Base-by-base conservation (phyloP, 2,329 filamentous ascomycete species). In the Aspergillus calidoustus region DNA sequence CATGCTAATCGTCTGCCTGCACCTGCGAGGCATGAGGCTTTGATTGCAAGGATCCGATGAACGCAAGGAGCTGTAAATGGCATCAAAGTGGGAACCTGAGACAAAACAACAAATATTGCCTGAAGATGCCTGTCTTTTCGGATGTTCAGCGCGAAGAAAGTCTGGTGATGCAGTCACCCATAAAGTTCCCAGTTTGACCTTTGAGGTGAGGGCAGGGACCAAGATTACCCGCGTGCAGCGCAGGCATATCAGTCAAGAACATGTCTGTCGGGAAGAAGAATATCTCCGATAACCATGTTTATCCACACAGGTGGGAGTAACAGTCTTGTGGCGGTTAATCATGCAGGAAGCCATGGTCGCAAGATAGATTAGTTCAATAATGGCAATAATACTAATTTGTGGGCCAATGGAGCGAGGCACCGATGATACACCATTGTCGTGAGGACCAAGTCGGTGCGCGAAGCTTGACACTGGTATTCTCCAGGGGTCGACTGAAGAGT, bases 11-110 rank as follows among this genome's bases (percentile, higher is more conserved):
- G 43, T 49, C 15, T 9, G 25, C 25, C 17, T 17, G 19, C 34
- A 5, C 34, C 19, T 44, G 54, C 6, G 54, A 57, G 54, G 46
- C 28, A 43, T 22, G 54, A 50, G 46, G 25, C 34, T 22, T 50
- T 17, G 31, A 47, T 41, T 43, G 31, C 31, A 50, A 30, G 43
- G 34, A 30, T 30, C 30, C n/a, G 34, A 50, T 25, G 31, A 31
- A 57, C 53, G 59, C 59, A 61, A 61, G 59, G 59, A 61, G 59
- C 48, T 41, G 34, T 38, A 28, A 48, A 41, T 38, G 38, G 53
- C 53, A n/a, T 53, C 41, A 61, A 53, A 53, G 59, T 38, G 44
- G 41, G 30, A 48, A 48, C 30, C 4, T 15, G 30, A 25, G 38
- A 50, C 43, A 17, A n/a, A 5, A 25, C 34, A 9, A 8, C 38